Evolutionary conservation across 345 rosid genomes (phyloP).

Genomic region (Luvunga scandens): DNA sequence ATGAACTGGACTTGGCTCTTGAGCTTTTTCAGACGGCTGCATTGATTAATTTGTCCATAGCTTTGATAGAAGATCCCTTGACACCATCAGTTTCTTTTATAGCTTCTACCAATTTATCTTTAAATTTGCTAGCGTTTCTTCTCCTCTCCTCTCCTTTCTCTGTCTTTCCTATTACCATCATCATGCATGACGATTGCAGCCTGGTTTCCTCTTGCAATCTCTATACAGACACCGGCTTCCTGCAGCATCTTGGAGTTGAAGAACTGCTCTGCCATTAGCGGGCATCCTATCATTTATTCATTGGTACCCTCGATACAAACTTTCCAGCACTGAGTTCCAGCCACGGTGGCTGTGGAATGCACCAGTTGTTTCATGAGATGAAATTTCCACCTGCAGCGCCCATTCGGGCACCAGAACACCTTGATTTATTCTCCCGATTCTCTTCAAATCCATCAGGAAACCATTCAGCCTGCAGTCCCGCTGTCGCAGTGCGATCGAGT

Average conservation of each 20-base stretch:
- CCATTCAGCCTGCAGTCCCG: constrained; percentile 11
- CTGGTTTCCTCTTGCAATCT: constrained; percentile 5
- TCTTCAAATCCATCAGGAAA: constrained; percentile 20
- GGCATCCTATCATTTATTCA: constrained; percentile 29
- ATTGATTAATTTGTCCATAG: constrained; percentile 13
- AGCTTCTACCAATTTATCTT: constrained; percentile 11
- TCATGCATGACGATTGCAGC: background rate
- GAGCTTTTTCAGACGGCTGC: background rate
- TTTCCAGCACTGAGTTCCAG: constrained; percentile 23
- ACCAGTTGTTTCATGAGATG: constrained; percentile 16
- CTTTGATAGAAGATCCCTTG: constrained; percentile 14
- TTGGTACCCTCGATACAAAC: constrained; percentile 16
- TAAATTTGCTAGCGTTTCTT: constrained; percentile 5
- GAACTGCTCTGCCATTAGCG: constrained; percentile 17
- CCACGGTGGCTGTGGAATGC: constrained; percentile 22
- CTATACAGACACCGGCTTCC: constrained; percentile 5
- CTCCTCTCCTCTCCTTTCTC: constrained; percentile 11
- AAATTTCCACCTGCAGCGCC: constrained; percentile 23
- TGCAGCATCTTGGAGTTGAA: constrained; percentile 21
- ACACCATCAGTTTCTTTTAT: constrained; percentile 11
- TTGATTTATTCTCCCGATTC: constrained; percentile 4
- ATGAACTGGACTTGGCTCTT: no score
- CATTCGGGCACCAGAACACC: constrained; percentile 14
- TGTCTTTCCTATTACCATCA: background rate
- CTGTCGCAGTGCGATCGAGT: constrained; percentile 3